Conservation (phyloP, 768 basidiomycete genomes). For the Gelatoporia subvermispora region DNA sequence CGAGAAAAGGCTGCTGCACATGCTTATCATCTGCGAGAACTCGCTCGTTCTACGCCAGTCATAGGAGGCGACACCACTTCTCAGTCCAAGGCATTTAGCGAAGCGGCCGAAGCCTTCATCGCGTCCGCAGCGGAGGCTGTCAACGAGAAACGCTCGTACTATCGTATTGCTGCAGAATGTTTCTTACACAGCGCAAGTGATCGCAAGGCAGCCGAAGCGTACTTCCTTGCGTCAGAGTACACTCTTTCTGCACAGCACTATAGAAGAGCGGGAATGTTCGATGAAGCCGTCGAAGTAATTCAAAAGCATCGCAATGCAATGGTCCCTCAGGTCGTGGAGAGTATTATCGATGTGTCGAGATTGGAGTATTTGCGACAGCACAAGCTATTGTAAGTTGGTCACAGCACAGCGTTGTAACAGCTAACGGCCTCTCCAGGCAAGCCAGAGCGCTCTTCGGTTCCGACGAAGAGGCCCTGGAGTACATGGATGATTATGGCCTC, state of each 20-base stretch:
- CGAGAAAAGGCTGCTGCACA: constrained; percentile 43
- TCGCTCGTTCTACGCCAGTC: constrained; percentile 34
- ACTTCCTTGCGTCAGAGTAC: constrained; percentile 38
- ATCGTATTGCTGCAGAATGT: constrained; percentile 20
- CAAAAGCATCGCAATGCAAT: constrained; percentile 29
- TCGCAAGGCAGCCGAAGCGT: constrained; percentile 40
- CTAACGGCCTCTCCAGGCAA: constrained; percentile 32
- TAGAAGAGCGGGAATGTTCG: constrained; percentile 45
- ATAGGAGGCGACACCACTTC: constrained; percentile 16
- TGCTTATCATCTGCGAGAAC: constrained; percentile 51
- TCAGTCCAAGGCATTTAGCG: constrained; percentile 31
- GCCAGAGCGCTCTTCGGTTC: constrained; percentile 43
- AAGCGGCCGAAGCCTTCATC: constrained; percentile 48
- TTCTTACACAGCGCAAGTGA: constrained; percentile 22
- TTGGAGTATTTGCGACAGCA: constrained; percentile 39
- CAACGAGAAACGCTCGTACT: constrained; percentile 21
- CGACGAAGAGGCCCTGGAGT: constrained; percentile 50
- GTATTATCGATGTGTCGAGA: constrained; percentile 40
- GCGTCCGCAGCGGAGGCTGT: constrained; percentile 31
- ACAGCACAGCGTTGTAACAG: background rate
- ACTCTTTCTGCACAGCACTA: constrained; percentile 41
- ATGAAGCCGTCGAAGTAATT: constrained; percentile 48
- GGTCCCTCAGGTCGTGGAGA: constrained; percentile 24
- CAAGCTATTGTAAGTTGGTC: constrained; percentile 19
- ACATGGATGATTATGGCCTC: constrained; percentile 49